Percentiles rank a stretch among this genome's conserved stretches.
These are phyloP conservation scores for Kalmusia sp. DNA, from an alignment of 2,329 filamentous ascomycete genomes.

Conservation along the genomic window DNA sequence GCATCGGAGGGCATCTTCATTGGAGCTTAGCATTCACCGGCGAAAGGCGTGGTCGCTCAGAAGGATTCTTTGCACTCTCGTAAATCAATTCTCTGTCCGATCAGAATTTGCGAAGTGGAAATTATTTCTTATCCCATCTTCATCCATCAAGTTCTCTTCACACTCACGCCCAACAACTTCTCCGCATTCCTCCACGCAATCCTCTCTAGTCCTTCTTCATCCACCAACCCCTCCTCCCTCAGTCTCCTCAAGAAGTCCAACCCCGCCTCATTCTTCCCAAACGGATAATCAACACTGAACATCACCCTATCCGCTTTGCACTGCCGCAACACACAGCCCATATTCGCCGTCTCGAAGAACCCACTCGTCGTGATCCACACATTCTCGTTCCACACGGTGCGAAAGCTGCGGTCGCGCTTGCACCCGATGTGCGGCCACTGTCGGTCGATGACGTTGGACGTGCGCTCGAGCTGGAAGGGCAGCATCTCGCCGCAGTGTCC, in stretches of 20 bases:
- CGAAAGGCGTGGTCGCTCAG: background rate
- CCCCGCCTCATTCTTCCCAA: conserved; percentile 57
- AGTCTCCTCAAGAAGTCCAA: conserved; percentile 57
- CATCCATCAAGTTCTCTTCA: background rate
- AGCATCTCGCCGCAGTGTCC: conserved; percentile 64
- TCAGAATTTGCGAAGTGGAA: too few species aligned
- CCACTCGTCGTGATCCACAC: conserved; percentile 65
- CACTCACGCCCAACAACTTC: conserved; percentile 16
- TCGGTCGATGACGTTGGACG: conserved; percentile 23
- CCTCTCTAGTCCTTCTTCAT: conserved; percentile 53
- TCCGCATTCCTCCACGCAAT: conserved; percentile 61
- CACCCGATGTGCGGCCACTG: conserved; percentile 18
- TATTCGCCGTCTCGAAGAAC: conserved; percentile 56
- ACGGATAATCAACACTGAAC: conserved; percentile 66
- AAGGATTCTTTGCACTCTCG: too few species aligned
- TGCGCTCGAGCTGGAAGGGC: conserved; percentile 60
- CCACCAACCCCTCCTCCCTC: conserved; percentile 56
- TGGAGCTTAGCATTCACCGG: background rate
- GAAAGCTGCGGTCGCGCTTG: conserved; percentile 41
- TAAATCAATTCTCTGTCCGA: too few species aligned
- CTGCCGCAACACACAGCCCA: conserved; percentile 50
- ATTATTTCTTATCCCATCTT: too few species aligned
- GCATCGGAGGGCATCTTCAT: too few species aligned
- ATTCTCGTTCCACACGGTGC: conserved; percentile 60
- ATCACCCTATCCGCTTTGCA: conserved; percentile 57